A percentile compares a stretch with the other conserved stretches of the same genome.
These are phyloP conservation scores for Schizophyllum commune DNA, from an alignment of 1,284 basidiomycete species.

Conservation along the genomic window DNA sequence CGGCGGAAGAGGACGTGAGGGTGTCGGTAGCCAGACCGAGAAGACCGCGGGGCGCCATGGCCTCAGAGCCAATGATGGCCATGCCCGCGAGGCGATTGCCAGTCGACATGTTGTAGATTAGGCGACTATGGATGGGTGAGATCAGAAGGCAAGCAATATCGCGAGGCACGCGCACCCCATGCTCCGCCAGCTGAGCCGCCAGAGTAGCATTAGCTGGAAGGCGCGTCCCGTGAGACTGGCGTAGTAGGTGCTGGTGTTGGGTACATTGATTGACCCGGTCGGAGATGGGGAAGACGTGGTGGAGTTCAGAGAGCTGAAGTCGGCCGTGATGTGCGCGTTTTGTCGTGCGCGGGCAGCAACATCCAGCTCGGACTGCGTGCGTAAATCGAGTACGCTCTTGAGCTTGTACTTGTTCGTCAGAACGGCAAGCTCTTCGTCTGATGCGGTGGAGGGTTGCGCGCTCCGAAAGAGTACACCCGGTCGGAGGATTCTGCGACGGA, in stretches of 20 bases:
- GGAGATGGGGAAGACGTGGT: not conserved
- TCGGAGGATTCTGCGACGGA: not conserved
- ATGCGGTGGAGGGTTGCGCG: not conserved
- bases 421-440: not conserved
- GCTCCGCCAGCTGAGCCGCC: not conserved
- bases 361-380: not conserved
- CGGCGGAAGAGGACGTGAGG: not conserved
- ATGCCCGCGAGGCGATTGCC: not conserved
- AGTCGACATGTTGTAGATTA: not conserved
- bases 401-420: not conserved
- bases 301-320: not conserved
- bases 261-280: not conserved
- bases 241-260: not conserved
- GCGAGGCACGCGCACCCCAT: not conserved
- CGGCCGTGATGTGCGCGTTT: not conserved
- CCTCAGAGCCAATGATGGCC: not conserved
- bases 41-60: not conserved
- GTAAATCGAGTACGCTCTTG: not conserved
- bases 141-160: not conserved
- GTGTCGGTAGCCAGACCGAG: not conserved
- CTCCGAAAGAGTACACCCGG: not conserved
- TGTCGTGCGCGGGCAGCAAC: not conserved
- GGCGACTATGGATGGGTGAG: not conserved
- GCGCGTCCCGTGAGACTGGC: not conserved
- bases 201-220: not conserved